Conservation (phyloP, 1,284 basidiomycete species). For the Wolfiporia cocos region DNA sequence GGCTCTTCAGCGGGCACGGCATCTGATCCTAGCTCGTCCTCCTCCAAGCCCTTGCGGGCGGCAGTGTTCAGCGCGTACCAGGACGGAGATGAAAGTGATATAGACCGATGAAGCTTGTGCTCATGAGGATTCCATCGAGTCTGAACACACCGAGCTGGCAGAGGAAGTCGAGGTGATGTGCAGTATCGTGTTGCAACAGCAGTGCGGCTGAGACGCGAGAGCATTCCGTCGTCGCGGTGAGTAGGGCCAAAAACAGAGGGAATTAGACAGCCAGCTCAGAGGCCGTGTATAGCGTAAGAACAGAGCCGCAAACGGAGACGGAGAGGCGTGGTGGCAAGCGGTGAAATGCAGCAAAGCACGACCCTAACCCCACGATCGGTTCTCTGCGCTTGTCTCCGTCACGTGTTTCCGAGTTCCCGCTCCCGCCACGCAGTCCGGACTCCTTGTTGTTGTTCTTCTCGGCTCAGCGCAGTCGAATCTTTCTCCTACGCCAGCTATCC, state of each 20-base stretch:
- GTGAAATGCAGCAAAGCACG: too few species aligned
- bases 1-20: constrained; percentile 19
- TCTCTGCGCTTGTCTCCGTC: neutral
- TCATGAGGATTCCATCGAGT: neutral
- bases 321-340: neutral
- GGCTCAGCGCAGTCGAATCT: neutral
- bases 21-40: constrained; percentile 6
- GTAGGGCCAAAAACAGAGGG: too few species aligned
- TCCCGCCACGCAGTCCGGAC: too few species aligned
- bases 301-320: neutral
- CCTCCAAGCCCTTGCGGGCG: constrained; percentile 9
- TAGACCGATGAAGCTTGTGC: neutral
- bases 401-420: too few species aligned
- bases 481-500: neutral
- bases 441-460: too few species aligned
- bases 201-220: neutral
- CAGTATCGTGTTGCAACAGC: neutral
- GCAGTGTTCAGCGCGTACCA: constrained; percentile 4
- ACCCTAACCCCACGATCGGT: constrained; percentile 8
- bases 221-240: too few species aligned
- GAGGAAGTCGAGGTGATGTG: too few species aligned
- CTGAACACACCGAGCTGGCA: too few species aligned
- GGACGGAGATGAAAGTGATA: neutral
- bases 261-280: too few species aligned
- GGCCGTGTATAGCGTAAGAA: too few species aligned